These are phyloP conservation scores for Millerozyma miso DNA, from an alignment of 805 yeast species.

Conservation along the genomic window DNA sequence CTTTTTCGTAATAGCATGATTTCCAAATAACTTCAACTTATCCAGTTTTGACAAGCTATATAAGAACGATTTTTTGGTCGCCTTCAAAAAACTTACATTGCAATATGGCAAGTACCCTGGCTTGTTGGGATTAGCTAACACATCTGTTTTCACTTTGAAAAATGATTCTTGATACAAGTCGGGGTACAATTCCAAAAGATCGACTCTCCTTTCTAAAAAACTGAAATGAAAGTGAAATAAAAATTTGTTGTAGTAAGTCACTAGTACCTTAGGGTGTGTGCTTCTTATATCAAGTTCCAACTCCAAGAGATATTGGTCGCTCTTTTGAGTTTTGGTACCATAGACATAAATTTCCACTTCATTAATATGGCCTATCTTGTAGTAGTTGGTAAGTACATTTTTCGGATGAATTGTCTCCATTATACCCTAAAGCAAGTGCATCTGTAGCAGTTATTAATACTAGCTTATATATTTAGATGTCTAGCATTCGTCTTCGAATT, in stretches of 20 bases:
- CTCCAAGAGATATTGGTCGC: slow-evolving; percentile 38
- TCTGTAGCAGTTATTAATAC: background rate
- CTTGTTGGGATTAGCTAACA: slow-evolving; percentile 29
- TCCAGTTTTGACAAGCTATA: slow-evolving; percentile 27
- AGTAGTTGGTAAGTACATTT: slow-evolving; percentile 33
- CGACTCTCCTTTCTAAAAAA: slow-evolving; percentile 16
- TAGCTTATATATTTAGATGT: too few relatives aligned
- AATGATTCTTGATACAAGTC: slow-evolving; percentile 19
- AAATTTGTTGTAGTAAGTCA: slow-evolving; percentile 39
- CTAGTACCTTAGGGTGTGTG: slow-evolving; percentile 32
- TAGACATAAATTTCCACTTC: slow-evolving; percentile 28
- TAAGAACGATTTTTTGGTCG: slow-evolving; percentile 34
- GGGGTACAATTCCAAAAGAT: slow-evolving; percentile 19
- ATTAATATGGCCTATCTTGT: slow-evolving; percentile 35
- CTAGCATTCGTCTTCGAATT: too few relatives aligned
- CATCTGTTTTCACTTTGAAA: slow-evolving; percentile 19
- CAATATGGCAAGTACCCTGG: slow-evolving; percentile 25
- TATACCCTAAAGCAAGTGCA: slow-evolving; percentile 2
- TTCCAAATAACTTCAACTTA: slow-evolving; percentile 32
- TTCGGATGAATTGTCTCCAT: slow-evolving; percentile 18
- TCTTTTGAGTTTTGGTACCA: slow-evolving; percentile 21
- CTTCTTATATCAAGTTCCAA: slow-evolving; percentile 34
- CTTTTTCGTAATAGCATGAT: slow-evolving; percentile 24
- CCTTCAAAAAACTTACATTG: slow-evolving; percentile 34
- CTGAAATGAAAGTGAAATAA: slow-evolving; percentile 33